Evolutionary conservation across 169 alveolate species (phyloP).

Genomic region (Plasmodium ovale): DNA sequence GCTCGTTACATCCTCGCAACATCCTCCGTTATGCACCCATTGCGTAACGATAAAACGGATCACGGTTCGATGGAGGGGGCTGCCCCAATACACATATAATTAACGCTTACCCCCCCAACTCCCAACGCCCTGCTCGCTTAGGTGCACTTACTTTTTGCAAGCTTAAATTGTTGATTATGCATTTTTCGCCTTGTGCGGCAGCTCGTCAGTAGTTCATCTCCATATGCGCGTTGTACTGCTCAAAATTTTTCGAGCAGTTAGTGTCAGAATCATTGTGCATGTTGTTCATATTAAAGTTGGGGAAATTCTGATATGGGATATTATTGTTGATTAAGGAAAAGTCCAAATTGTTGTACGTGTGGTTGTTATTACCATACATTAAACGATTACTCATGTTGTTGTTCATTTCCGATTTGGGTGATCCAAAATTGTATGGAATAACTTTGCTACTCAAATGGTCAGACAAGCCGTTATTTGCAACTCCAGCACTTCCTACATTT

Average conservation of each 20-base stretch:
- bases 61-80: too few species aligned
- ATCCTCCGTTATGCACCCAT: too few species aligned
- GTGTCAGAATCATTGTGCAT: slow-evolving; percentile 32
- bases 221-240: slow-evolving; percentile 6
- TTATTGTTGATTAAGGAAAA: slow-evolving; percentile 1
- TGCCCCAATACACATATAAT: too few species aligned
- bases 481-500: too few species aligned
- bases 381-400: not conserved
- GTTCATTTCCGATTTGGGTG: not conserved
- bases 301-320: slow-evolving; percentile 2
- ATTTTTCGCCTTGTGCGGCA: too few species aligned
- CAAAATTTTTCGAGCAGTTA: slow-evolving; percentile 21
- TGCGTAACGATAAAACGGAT: too few species aligned
- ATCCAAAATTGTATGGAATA: not conserved
- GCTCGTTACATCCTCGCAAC: too few species aligned
- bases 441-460: not conserved
- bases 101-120: too few species aligned
- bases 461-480: not conserved
- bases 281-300: slow-evolving; percentile 29
- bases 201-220: slow-evolving; percentile 16
- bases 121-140: too few species aligned
- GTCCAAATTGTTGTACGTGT: slow-evolving; percentile 20
- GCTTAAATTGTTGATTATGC: too few species aligned
- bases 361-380: slow-evolving; percentile 8
- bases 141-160: too few species aligned